Evolutionary conservation across 805 yeast genomes (phyloP).

Genomic region (Saccharomycopsis capsularis): DNA sequence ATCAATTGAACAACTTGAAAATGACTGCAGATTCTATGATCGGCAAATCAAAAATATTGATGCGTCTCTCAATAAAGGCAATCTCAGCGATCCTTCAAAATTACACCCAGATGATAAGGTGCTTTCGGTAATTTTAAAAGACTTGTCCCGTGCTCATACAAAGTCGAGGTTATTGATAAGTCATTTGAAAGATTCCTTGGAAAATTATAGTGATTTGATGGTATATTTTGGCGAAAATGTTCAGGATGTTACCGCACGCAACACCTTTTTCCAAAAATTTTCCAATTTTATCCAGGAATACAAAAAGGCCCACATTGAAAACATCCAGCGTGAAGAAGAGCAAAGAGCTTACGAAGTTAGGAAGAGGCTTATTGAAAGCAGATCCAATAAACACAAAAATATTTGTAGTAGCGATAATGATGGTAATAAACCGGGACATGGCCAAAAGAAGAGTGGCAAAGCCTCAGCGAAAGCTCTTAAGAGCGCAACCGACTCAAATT

Average conservation of each 20-base stretch:
- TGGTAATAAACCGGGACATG: no score
- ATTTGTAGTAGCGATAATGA: not conserved
- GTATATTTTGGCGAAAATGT: slow-evolving; percentile 67
- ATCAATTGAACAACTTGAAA: slow-evolving; percentile 54
- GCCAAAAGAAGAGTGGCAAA: not conserved
- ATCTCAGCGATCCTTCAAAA: slow-evolving; percentile 52
- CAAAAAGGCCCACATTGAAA: slow-evolving; percentile 58
- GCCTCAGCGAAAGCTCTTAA: not conserved
- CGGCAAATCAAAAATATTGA: slow-evolving; percentile 45
- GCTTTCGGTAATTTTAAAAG: slow-evolving; percentile 45
- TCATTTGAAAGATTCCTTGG: slow-evolving; percentile 44
- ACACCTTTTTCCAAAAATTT: slow-evolving; percentile 56
- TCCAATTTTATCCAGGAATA: slow-evolving; percentile 53
- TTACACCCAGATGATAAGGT: slow-evolving; percentile 65
- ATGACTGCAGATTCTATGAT: slow-evolving; percentile 51
- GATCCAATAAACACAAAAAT: slow-evolving; percentile 22
- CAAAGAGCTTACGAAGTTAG: slow-evolving; percentile 57
- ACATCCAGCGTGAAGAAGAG: slow-evolving; percentile 62
- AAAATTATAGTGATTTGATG: slow-evolving; percentile 54
- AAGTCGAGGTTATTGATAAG: slow-evolving; percentile 44
- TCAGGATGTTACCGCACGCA: slow-evolving; percentile 43
- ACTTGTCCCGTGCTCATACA: slow-evolving; percentile 47
- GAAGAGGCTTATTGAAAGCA: slow-evolving; percentile 44
- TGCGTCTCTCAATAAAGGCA: slow-evolving; percentile 52
- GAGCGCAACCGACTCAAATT: not conserved